A percentile compares a stretch with the other conserved stretches of the same genome.
Evolutionary conservation across 495 filamentous ascomycete genomes (phyloP).

Genomic region (Lepidopterella palustris): DNA sequence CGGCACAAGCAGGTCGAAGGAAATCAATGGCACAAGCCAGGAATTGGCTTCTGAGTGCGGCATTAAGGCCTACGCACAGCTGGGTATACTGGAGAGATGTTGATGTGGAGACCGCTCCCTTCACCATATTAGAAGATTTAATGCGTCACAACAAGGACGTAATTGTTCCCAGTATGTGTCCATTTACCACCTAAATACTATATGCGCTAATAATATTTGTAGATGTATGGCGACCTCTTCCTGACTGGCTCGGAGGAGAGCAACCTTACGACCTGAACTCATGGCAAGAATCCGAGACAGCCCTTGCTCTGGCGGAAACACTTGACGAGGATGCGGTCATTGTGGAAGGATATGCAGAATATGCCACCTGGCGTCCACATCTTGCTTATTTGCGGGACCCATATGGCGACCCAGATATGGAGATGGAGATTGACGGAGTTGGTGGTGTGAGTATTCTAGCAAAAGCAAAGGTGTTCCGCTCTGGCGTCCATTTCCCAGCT

Average conservation of each 20-base stretch:
- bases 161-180: conserved; percentile 90
- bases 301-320: conserved; percentile 85
- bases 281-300: conserved; percentile 98
- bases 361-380: conserved; percentile 97
- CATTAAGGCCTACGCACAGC: conserved; percentile 87
- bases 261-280: conserved; percentile 99
- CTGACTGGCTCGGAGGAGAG: conserved; percentile 98
- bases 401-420: conserved; percentile 97
- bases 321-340: conserved; percentile 98
- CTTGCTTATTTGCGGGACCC: conserved; percentile 95
- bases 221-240: conserved; percentile 98
- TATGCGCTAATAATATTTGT: conserved; percentile 9
- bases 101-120: conserved; percentile 93
- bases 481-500: conserved; percentile 94
- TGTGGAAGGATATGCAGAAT: conserved; percentile 98
- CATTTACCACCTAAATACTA: not conserved
- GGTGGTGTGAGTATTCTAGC: conserved; percentile 96
- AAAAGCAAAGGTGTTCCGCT: conserved; percentile 89
- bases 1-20: conserved; percentile 84
- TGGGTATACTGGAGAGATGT: conserved; percentile 99
- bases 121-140: conserved; percentile 92
- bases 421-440: conserved; percentile 99
- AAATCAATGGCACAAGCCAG: conserved; percentile 98
- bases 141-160: conserved; percentile 99
- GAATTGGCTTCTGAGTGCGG: conserved; percentile 95